Evolutionary conservation across 163 green algal genomes (phyloP).

Genomic region (Coccomyxa subellipsoidea): DNA sequence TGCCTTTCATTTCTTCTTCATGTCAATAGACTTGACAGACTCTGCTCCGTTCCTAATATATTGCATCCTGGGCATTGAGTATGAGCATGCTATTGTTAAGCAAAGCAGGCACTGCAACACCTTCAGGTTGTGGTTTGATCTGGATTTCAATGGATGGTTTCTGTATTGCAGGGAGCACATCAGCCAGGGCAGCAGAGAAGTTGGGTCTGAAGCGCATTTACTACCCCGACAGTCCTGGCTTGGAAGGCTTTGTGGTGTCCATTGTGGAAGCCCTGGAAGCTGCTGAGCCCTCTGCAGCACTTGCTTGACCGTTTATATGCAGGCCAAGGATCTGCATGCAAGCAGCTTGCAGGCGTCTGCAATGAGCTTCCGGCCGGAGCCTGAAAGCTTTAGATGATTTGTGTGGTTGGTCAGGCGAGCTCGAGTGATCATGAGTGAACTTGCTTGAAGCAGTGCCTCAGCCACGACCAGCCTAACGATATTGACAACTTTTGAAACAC

Average conservation of each 20-base stretch:
- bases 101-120: no score
- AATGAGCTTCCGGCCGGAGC: no score
- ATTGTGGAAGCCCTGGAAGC: conserved; percentile 53
- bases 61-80: background rate
- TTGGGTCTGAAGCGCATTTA: conserved; percentile 62
- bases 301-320: background rate
- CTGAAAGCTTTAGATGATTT: no score
- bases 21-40: background rate
- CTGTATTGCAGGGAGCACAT: conserved; percentile 59
- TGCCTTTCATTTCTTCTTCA: background rate
- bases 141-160: background rate
- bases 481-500: no score
- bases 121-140: no score
- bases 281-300: background rate
- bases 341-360: background rate
- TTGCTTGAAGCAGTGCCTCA: no score
- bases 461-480: no score
- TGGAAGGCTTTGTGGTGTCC: conserved; percentile 69
- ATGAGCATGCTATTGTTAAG: background rate
- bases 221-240: conserved; percentile 67
- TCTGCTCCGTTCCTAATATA: background rate
- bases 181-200: conserved; percentile 62
- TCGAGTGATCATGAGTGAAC: no score
- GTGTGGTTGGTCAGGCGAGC: no score
- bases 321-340: background rate